Conservation (phyloP, 257 asterid genomes). For the Solanum megistacrolobum region DNA sequence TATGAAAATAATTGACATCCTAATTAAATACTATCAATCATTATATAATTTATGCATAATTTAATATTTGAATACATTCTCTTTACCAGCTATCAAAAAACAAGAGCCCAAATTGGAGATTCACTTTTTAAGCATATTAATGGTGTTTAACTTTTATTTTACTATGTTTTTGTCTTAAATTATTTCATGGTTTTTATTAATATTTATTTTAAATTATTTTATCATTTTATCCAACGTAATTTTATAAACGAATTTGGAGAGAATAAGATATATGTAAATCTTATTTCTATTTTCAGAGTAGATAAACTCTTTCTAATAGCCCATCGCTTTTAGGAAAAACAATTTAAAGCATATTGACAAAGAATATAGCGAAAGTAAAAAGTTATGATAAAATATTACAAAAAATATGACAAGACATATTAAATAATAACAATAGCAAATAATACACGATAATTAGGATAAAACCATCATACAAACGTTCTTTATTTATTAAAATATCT, state of each 20-base stretch:
- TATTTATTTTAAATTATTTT: too few relatives aligned
- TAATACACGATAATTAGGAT: neutral
- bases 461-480: too few relatives aligned
- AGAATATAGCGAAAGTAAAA: neutral
- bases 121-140: neutral
- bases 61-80: too few relatives aligned
- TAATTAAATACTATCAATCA: neutral
- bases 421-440: neutral
- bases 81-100: neutral
- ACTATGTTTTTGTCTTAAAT: neutral
- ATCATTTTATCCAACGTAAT: neutral
- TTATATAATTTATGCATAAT: too few relatives aligned
- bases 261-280: accelerated
- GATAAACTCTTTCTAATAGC: accelerated
- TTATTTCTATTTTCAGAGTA: neutral
- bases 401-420: neutral
- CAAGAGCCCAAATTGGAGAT: neutral
- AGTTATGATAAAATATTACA: too few relatives aligned
- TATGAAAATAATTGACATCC: too few relatives aligned
- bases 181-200: too few relatives aligned
- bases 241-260: neutral
- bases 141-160: neutral
- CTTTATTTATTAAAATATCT: too few relatives aligned
- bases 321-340: too few relatives aligned
- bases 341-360: neutral